Conservation (phyloP, 768 basidiomycete species). For the Lyophyllum semitale region DNA sequence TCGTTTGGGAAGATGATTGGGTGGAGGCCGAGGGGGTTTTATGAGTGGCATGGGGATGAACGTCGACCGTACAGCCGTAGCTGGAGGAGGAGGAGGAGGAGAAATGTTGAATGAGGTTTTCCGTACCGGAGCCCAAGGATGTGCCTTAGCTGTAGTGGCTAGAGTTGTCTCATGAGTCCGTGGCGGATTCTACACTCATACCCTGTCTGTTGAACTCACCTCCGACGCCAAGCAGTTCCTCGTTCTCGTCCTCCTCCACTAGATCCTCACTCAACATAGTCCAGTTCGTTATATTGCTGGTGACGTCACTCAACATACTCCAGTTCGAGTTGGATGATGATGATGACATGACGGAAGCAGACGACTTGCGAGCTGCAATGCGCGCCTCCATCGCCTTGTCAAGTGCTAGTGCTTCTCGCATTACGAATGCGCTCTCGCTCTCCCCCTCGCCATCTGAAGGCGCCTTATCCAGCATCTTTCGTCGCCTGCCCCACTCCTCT, state of each 20-base stretch:
- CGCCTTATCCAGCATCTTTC: constrained; percentile 59
- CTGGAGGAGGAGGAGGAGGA: constrained; percentile 50
- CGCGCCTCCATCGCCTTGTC: constrained; percentile 90
- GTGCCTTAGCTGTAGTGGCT: constrained; percentile 29
- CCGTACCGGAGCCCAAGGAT: constrained; percentile 58
- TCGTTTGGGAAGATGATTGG: constrained; percentile 56
- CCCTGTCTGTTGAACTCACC: constrained; percentile 56
- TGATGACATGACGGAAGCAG: constrained; percentile 66
- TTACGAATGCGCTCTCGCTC: constrained; percentile 55
- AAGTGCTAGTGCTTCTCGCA: constrained; percentile 79
- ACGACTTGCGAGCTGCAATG: constrained; percentile 71
- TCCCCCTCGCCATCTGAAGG: constrained; percentile 54
- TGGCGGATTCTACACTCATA: constrained; percentile 34
- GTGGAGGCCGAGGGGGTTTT: constrained; percentile 38
- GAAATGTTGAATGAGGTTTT: constrained; percentile 58
- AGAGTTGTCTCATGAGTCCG: constrained; percentile 46
- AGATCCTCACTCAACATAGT: constrained; percentile 80
- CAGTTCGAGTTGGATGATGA: constrained; percentile 52
- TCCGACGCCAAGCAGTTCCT: constrained; percentile 67
- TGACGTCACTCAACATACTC: no score
- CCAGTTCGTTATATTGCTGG: constrained; percentile 66
- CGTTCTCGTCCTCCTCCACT: constrained; percentile 81
- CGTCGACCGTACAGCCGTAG: constrained; percentile 52
- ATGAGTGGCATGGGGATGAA: constrained; percentile 42
- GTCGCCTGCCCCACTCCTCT: constrained; percentile 79